Conservation (phyloP, 2,329 filamentous ascomycete species). For the Hypoxylon sp. region DNA sequence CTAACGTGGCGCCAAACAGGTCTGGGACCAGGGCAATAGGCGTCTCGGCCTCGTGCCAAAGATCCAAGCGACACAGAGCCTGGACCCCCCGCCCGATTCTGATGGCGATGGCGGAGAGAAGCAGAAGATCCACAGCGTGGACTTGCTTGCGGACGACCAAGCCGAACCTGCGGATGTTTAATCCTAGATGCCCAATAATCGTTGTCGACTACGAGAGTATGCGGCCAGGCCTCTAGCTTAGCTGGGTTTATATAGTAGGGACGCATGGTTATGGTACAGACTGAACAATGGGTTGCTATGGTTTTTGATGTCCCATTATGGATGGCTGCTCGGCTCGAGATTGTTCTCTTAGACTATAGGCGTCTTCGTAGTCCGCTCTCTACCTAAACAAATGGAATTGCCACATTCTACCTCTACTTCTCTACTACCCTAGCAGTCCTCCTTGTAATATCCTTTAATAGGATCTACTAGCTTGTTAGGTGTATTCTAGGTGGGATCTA, state of each 20-base stretch:
- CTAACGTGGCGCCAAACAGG: constrained; percentile 52
- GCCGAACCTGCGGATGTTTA: background rate
- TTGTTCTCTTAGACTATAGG: constrained; percentile 1
- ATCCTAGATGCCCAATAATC: background rate
- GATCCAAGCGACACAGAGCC: constrained; percentile 55
- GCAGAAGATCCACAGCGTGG: constrained; percentile 37
- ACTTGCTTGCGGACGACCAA: constrained; percentile 34
- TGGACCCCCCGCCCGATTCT: constrained; percentile 44
- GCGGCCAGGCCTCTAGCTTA: background rate
- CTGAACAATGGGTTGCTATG: constrained; percentile 3
- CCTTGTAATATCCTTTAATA: background rate
- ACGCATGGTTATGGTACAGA: background rate
- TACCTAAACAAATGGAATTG: constrained; percentile 35
- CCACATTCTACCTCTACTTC: constrained; percentile 20
- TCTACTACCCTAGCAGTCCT: background rate
- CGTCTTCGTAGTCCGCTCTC: constrained; percentile 2
- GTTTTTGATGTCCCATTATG: background rate
- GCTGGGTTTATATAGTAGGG: background rate
- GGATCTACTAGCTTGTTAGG: too few relatives aligned
- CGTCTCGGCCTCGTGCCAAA: constrained; percentile 71
- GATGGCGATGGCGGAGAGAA: constrained; percentile 39
- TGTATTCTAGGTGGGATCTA: too few relatives aligned
- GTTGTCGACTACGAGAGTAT: too few relatives aligned
- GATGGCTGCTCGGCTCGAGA: constrained; percentile 4
- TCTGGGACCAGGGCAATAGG: constrained; percentile 72